These are phyloP conservation scores for Pholiota molesta DNA, from an alignment of 768 basidiomycete species.

Conservation along the genomic window DNA sequence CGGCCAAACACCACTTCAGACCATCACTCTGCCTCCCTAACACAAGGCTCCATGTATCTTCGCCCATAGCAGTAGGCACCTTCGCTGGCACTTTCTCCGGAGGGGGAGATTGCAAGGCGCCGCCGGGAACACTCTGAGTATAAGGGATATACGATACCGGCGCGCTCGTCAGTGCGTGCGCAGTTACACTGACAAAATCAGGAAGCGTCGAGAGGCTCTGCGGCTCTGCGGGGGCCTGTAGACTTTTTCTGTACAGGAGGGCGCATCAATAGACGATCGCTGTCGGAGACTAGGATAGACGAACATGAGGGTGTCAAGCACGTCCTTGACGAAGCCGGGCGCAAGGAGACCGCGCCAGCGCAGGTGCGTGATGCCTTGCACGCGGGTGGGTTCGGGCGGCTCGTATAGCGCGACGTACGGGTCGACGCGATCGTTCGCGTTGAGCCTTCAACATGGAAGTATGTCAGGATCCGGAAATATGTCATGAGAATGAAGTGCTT, in stretches of 20 bases:
- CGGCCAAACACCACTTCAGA: slow-evolving; percentile 44
- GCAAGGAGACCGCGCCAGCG: slow-evolving; percentile 64
- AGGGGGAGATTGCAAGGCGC: slow-evolving; percentile 23
- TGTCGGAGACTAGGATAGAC: slow-evolving; percentile 16
- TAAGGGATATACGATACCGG: slow-evolving; percentile 57
- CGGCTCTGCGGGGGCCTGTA: slow-evolving; percentile 12
- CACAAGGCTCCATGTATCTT: slow-evolving; percentile 54
- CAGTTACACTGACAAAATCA: slow-evolving; percentile 45
- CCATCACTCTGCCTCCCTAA: slow-evolving; percentile 25
- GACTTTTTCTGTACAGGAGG: background rate
- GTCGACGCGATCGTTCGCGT: slow-evolving; percentile 64
- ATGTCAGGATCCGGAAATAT: background rate
- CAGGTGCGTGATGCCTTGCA: slow-evolving; percentile 54
- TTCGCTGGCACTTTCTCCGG: slow-evolving; percentile 45
- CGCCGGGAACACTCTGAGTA: slow-evolving; percentile 12
- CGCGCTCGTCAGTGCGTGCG: slow-evolving; percentile 44
- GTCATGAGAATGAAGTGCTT: slow-evolving; percentile 4
- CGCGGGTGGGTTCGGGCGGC: slow-evolving; percentile 44
- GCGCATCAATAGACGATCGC: background rate
- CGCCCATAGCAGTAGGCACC: slow-evolving; percentile 49
- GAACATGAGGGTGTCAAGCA: slow-evolving; percentile 50
- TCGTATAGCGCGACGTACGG: slow-evolving; percentile 72
- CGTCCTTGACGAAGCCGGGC: slow-evolving; percentile 51
- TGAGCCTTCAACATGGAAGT: slow-evolving; percentile 42
- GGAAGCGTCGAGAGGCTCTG: background rate